Base-by-base conservation (phyloP, 345 rosid species). In the Excoecaria cochinchinensis region DNA sequence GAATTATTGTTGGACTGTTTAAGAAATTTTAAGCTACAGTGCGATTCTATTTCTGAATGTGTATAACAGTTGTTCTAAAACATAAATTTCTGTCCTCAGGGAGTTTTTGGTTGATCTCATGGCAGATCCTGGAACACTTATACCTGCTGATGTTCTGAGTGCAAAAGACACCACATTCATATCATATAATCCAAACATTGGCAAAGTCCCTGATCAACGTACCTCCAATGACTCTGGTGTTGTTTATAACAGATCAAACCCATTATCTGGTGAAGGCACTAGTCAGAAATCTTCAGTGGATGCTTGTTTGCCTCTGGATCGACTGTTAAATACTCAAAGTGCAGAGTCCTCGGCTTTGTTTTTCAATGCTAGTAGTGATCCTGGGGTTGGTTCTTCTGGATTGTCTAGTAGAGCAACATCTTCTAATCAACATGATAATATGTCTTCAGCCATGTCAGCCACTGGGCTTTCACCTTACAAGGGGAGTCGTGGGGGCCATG, bases 101-200 rank as follows among this genome's bases (percentile, higher is more conserved):
- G 99, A 96, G 86, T 92, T 87, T 92, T 87, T 96, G 89, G 97
- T 96, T 76, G 99, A 96, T 89, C 97, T 96, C 82, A 96, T 96
- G 99, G 97, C 97, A 76, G 99, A 92, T 83, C 97, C 99, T 44
- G 99, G 99, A 82, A 93, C 97, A 31, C 95, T 96, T 78, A 90
- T 96, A 84, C 99, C 99, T 64, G 95, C 97, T 85, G 99, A 96
- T 80, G 70, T 89, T 84, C 83, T 86, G 8, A 88, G 86, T 84
- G 79, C 82, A 76, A 91, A 78, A 81, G 94, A 91, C 47, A 81
- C 79, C 67, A 61, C 88, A 67, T 83, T 78, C 76, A 85, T 79
- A 78, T 75, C 91, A 75, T 77, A 77, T 72, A 87, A 84, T 79
- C 84, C 91, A 8, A 82, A 81, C 59, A 75, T 86, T 55, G 80